Evolutionary conservation across 1,284 basidiomycete species (phyloP), one percentile per base, ranked within the genome.

Genomic region (Puccinia hordei): DNA sequence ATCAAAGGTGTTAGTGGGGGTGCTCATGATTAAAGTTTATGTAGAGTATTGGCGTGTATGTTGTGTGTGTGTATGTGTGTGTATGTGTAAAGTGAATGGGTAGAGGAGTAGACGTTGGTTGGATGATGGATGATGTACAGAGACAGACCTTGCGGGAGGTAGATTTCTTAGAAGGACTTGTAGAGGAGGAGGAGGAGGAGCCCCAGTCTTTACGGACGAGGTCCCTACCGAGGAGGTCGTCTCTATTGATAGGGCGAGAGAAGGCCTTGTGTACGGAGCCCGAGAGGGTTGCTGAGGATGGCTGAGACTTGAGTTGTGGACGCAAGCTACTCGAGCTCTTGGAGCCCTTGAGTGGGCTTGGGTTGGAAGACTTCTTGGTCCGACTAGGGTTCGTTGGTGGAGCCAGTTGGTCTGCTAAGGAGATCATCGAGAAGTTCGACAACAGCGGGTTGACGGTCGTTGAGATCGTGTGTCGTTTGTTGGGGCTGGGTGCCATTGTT

Each of bases 141-240:
- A 69, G 75, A 79, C 68, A 30, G 27, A 79, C 76, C 68, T 79
- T 79, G 12, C 76, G 66, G 38, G 49, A 22, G 38, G 49, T 35
- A 46, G 55, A 1, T 63, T 73, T 72, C 33, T 80, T 80, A 15
- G 76, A 27, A 24, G 76, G 76, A 15, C 63, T 66, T 12, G 53
- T 55, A 12, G 19, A 24, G 53, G 63, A 66, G 22, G 76, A 79
- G 17, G 65, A 69, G 33, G 51, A 72, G 17, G 55, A 53, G 59
- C 55, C 46, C 78, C 78, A 80, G 49, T 80, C 78, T 49, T 72
- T 72, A 4, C 68, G 66, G 44, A 80, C 78, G n/a, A 80, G 55
- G 35, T 80, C 78, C 27, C 69, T n/a, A 3, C 78, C 78, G 27
- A 80, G 33, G 57, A 80, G 17, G 22, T 80, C 78, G 38, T 79